phyloP scores from a whole-genome alignment of 2,329 filamentous ascomycete species.

The Microascus cirrosus region DNA sequence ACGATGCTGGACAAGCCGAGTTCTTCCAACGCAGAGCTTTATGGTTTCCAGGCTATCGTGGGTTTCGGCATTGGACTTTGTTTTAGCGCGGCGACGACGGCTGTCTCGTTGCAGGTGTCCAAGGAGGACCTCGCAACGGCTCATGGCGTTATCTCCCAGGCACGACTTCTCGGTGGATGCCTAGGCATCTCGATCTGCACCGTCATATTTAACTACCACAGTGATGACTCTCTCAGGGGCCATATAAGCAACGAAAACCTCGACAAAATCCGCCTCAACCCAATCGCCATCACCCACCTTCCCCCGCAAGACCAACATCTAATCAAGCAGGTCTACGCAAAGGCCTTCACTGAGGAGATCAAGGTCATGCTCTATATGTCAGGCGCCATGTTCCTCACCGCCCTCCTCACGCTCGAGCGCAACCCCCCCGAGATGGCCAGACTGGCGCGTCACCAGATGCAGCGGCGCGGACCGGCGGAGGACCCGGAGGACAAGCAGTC shows the following conservation, averaged over 20 bases:
- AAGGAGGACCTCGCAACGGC: slow-evolving; percentile 43
- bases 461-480: neutral
- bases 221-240: slow-evolving; percentile 23
- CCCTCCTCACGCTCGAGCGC: slow-evolving; percentile 31
- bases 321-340: slow-evolving; percentile 29
- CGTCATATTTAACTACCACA: slow-evolving; percentile 41
- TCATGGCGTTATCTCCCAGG: slow-evolving; percentile 48
- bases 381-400: slow-evolving; percentile 28
- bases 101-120: slow-evolving; percentile 37
- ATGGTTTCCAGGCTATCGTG: slow-evolving; percentile 44
- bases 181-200: slow-evolving; percentile 48
- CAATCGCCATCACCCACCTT: slow-evolving; percentile 13
- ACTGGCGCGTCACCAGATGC: slow-evolving; percentile 13
- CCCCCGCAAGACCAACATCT: slow-evolving; percentile 13
- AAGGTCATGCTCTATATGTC: slow-evolving; percentile 33
- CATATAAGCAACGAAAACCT: slow-evolving; percentile 24
- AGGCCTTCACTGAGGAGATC: slow-evolving; percentile 32
- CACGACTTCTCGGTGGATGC: slow-evolving; percentile 47
- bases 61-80: slow-evolving; percentile 49
- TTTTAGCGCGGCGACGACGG: slow-evolving; percentile 45
- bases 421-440: slow-evolving; percentile 23
- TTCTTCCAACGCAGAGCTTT: slow-evolving; percentile 27
- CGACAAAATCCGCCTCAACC: slow-evolving; percentile 30
- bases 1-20: slow-evolving; percentile 24
- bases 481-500: neutral